Evolutionary conservation across 148 eudicot genomes (phyloP), one percentile per base, ranked within the genome.

Genomic region (Arbutus unedo): DNA sequence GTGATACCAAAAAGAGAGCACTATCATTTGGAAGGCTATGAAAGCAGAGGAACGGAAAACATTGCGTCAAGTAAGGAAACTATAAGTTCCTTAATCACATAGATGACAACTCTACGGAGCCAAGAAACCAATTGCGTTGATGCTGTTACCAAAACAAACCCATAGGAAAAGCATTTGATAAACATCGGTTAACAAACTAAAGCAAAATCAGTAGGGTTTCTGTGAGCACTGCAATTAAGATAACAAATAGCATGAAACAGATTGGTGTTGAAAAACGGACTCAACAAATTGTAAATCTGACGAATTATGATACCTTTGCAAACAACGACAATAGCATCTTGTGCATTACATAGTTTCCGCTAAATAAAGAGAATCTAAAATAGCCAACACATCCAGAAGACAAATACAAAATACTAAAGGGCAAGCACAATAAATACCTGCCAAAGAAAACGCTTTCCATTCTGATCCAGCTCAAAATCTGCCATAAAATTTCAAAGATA

Each of bases 381-480:
- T 21, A 64, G 74, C 75, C 48, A 66, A 55, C 80, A 14, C 16
- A 79, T 62, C 43, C 44, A 6, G 23, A 43, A 56, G 31, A 67
- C 64, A 64, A 16, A 49, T 50, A 64, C 47, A 64, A 31, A n/a
- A 74, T 73, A 73, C 13, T 21, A 75, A 48, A n/a, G 70, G 70
- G 49, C 10, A 47, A 45, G 64, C 13, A 44, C 72, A 43, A 71
- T 5, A 6, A 70, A 81, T 80, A 85, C 89, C 89, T 85, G 83
- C 87, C 85, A 85, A 50, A 79, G 53, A 51, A 38, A 60, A 15
- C 80, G 83, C 53, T 81, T 87, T 38, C 87, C 89, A 66, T 85
- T 81, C 84, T 83, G n/a, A 62, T 87, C 89, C 14, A 85, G 68
- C 79, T 87, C 89, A 83, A 85, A 87, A 71, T 87, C 87, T 87